These are phyloP conservation scores for Sporothrix brasiliensis DNA, from an alignment of 2,329 filamentous ascomycete species.

Conservation along the genomic window DNA sequence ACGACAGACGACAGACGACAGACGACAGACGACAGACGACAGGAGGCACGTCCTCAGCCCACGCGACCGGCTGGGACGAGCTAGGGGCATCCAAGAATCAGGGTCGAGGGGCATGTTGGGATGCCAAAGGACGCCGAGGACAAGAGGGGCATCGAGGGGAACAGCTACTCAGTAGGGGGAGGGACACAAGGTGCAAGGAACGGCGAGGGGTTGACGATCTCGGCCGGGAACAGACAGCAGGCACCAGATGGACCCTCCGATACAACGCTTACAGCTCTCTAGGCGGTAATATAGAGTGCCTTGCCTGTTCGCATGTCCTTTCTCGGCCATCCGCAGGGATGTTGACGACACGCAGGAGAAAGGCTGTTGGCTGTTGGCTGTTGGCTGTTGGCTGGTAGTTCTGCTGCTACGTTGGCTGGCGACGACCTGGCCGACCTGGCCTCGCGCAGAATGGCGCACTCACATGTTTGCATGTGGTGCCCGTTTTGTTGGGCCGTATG, in stretches of 20 bases:
- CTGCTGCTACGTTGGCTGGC: too few relatives aligned
- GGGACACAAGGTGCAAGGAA: neutral
- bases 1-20: conserved; percentile 3
- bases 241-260: neutral
- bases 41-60: conserved; percentile 24
- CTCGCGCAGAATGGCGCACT: conserved; percentile 6
- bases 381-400: neutral
- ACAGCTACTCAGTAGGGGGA: neutral
- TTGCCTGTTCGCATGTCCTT: neutral
- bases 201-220: conserved; percentile 18
- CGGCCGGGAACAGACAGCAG: conserved; percentile 17
- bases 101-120: conserved; percentile 1
- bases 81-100: neutral
- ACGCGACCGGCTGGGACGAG: conserved; percentile 13
- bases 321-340: conserved; percentile 27
- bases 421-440: neutral
- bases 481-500: neutral
- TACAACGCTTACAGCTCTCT: neutral
- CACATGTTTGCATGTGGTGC: neutral
- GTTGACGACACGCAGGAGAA: conserved; percentile 27
- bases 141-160: conserved; percentile 4
- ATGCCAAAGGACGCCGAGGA: too few relatives aligned
- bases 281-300: too few relatives aligned
- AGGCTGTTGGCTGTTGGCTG: conserved; percentile 4
- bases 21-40: conserved; percentile 14